phyloP scores from a whole-genome alignment of 192 early-diverging fungal species.

The Backusella circina region DNA sequence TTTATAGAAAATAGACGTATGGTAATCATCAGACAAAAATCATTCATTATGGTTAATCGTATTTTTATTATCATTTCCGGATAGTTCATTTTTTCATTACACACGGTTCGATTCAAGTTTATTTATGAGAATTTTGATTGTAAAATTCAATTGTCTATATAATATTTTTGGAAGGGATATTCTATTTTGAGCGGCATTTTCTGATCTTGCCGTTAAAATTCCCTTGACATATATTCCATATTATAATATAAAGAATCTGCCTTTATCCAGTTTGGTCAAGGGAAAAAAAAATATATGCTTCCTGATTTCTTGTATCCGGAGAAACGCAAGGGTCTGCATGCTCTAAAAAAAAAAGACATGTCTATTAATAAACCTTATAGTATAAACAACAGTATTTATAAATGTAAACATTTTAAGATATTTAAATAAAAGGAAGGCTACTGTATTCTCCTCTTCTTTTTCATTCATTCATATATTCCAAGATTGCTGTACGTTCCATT shows the following conservation, averaged over 20 bases:
- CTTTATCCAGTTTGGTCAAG: neutral
- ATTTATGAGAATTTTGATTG: neutral
- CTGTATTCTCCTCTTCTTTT: neutral
- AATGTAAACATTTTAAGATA: no score
- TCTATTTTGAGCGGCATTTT: neutral
- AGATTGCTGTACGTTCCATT: neutral
- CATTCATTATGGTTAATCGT: neutral
- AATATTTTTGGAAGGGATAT: neutral
- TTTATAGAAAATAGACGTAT: neutral
- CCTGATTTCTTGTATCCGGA: neutral
- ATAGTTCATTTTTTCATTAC: neutral
- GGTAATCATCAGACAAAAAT: neutral
- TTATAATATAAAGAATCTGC: no score
- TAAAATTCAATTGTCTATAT: neutral
- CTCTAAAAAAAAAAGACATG: neutral
- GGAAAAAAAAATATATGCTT: neutral
- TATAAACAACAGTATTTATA: no score
- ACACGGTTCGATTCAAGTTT: neutral
- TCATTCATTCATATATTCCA: neutral
- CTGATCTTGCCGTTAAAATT: neutral
- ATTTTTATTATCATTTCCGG: neutral
- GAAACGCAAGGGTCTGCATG: neutral
- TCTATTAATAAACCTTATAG: no score
- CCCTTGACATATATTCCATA: neutral
- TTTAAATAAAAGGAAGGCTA: no score